A percentile compares a stretch with the other conserved stretches of the same genome.
Conservation (phyloP, 2,329 filamentous ascomycete genomes). For the Hymenoscyphus scutula region DNA sequence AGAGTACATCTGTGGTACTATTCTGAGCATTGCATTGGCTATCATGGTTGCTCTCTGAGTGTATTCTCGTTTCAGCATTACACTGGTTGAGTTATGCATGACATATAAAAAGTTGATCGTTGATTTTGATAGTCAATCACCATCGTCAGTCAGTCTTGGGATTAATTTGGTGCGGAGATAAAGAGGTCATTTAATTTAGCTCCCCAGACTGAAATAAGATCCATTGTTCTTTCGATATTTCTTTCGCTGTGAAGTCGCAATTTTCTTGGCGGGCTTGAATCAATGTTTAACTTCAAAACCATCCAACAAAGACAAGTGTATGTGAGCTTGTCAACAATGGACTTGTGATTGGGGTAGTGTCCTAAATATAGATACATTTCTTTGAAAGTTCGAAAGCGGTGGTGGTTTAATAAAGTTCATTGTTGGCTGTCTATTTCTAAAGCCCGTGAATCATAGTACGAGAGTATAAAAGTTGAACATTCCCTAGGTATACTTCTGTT, state of each 20-base stretch:
- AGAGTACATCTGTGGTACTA: neutral
- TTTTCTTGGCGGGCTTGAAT: constrained; percentile 1
- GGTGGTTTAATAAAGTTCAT: neutral
- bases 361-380: neutral
- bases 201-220: neutral
- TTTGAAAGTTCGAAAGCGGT: neutral
- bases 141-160: neutral
- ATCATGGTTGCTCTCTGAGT: neutral
- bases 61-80: neutral
- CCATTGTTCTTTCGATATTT: neutral
- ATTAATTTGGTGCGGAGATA: neutral
- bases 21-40: neutral
- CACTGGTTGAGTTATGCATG: neutral
- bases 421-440: neutral
- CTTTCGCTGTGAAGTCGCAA: neutral
- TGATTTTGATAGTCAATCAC: neutral
- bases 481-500: neutral
- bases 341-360: neutral
- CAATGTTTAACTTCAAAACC: neutral
- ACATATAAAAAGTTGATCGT: neutral
- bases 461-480: neutral
- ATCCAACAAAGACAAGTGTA: neutral
- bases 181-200: neutral
- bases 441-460: neutral
- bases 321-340: neutral